These are phyloP conservation scores for Thymus mandschuricus DNA, from an alignment of 257 asterid species.

Conservation along the genomic window DNA sequence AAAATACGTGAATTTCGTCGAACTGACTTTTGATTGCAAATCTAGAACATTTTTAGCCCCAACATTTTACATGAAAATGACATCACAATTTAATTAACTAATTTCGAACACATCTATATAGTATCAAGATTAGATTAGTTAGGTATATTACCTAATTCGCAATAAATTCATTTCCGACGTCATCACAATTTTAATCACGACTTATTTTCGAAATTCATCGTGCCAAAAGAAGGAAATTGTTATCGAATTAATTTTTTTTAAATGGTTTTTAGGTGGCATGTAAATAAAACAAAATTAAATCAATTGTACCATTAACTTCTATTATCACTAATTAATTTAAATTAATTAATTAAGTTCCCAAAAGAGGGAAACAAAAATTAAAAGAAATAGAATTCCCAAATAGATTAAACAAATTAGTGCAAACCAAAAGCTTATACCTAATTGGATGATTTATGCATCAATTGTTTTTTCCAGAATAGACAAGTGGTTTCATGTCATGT, in stretches of 20 bases:
- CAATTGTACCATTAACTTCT: too few species aligned
- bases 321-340: too few species aligned
- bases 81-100: conserved; percentile 33
- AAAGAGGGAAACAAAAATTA: too few species aligned
- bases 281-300: too few species aligned
- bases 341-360: too few species aligned
- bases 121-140: conserved; percentile 4
- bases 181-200: too few species aligned
- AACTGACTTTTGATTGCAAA: conserved; percentile 45
- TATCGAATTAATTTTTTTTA: too few species aligned
- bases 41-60: conserved; percentile 36
- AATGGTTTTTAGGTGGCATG: too few species aligned
- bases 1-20: conserved; percentile 58
- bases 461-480: neutral
- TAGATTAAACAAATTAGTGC: conserved; percentile 24
- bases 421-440: conserved; percentile 32
- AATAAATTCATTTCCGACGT: neutral
- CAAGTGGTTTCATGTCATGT: conserved; percentile 23
- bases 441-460: conserved; percentile 26
- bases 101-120: conserved; percentile 13
- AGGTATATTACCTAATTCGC: conserved; percentile 12
- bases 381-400: neutral
- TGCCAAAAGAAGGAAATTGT: too few species aligned
- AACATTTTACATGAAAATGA: conserved; percentile 46
- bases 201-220: too few species aligned